Evolutionary conservation across 257 asterid genomes (phyloP).

Genomic region (Solanum peruvianum): DNA sequence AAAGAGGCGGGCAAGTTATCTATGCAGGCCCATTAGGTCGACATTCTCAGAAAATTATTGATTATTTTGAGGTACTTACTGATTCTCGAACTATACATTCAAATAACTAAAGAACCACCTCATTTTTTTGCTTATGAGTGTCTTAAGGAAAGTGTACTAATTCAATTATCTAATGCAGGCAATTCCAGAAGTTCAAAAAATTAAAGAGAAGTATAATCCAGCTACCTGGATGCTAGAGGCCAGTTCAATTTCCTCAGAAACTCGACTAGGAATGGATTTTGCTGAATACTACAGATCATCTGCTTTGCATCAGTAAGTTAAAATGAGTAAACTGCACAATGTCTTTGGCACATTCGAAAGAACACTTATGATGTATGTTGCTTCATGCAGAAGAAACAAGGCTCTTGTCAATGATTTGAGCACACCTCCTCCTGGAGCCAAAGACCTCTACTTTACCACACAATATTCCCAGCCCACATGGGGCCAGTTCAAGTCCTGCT

Average conservation of each 20-base stretch:
- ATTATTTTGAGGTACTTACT: conserved; percentile 45
- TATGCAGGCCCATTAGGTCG: conserved; percentile 54
- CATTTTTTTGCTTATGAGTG: neutral
- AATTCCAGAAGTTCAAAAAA: conserved; percentile 29
- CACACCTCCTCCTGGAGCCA: conserved; percentile 21
- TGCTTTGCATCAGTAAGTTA: conserved; percentile 25
- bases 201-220: conserved; percentile 34
- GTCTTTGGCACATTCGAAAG: neutral
- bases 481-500: conserved; percentile 29
- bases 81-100: neutral
- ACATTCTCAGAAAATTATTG: conserved; percentile 29
- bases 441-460: conserved; percentile 27
- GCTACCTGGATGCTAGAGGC: conserved; percentile 56
- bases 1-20: conserved; percentile 55
- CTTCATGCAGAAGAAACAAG: conserved; percentile 18
- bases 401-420: conserved; percentile 27
- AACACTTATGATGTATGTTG: neutral
- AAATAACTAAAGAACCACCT: neutral
- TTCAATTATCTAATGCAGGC: conserved; percentile 13
- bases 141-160: neutral
- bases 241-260: conserved; percentile 30
- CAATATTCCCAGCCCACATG: conserved; percentile 37
- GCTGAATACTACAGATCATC: conserved; percentile 41
- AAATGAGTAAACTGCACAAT: neutral
- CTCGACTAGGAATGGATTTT: conserved; percentile 32